phyloP scores from a whole-genome alignment of 176 grass and related monocot genomes.

The Pharus latifolius region DNA sequence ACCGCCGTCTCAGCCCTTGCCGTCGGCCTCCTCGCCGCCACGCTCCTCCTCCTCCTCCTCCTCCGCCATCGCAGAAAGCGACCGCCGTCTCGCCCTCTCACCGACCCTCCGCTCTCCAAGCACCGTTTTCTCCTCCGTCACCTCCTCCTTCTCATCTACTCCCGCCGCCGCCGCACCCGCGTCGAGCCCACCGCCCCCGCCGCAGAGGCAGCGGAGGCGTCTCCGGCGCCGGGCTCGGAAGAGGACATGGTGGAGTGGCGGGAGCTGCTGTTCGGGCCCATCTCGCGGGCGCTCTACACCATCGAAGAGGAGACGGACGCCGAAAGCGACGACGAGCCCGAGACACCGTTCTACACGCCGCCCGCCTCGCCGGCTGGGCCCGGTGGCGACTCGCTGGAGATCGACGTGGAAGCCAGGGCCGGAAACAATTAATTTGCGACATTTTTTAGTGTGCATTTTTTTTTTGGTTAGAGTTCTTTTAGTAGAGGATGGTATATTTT shows the following conservation, averaged over 20 bases:
- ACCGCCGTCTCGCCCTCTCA: background rate
- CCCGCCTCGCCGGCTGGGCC: slow-evolving; percentile 2
- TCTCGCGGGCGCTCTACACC: slow-evolving; percentile 31
- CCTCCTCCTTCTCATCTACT: background rate
- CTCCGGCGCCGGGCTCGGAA: background rate
- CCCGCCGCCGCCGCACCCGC: slow-evolving; percentile 3
- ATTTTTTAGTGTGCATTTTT: background rate
- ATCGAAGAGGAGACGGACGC: slow-evolving; percentile 18
- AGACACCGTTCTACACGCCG: slow-evolving; percentile 46
- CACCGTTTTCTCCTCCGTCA: background rate
- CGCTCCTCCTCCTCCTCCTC: background rate
- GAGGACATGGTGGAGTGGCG: background rate
- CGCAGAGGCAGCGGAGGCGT: background rate
- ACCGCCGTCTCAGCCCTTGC: background rate
- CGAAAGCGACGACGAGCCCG: background rate
- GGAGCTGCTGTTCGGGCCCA: background rate
- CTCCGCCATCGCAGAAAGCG: background rate
- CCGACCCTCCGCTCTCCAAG: background rate
- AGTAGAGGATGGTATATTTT: too few relatives aligned
- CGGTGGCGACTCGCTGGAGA: too few relatives aligned
- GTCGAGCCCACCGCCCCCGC: slow-evolving; percentile 1
- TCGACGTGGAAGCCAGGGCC: background rate
- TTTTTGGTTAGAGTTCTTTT: too few relatives aligned
- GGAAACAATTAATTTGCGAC: too few relatives aligned
- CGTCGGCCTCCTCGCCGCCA: background rate